Base-by-base conservation (phyloP, 1,284 basidiomycete genomes). In the Apiotrichum siamense region DNA sequence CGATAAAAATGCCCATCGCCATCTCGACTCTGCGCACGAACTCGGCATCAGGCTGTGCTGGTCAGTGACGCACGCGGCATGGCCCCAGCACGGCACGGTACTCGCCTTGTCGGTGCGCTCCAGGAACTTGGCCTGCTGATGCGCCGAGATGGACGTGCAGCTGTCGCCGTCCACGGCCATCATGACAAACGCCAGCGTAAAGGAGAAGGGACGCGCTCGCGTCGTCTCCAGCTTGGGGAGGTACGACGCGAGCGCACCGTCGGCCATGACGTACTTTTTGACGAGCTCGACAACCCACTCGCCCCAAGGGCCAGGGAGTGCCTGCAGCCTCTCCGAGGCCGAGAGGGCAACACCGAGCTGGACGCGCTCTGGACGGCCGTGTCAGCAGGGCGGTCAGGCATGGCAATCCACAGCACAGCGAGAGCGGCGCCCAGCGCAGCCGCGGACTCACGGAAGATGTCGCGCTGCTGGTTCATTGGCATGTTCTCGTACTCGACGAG, bases 391-490 rank as follows among this genome's bases (percentile, higher is more conserved):
- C 15, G 27, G 44, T 53, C 41, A 61, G 48, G 37, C 20, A 17
- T 23, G 18, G 10, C n/a, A n/a, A n/a, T n/a, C n/a, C n/a, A n/a
- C n/a, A n/a, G n/a, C n/a, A n/a, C n/a, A n/a, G n/a, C n/a, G n/a
- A n/a, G n/a, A n/a, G n/a, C n/a, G n/a, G n/a, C n/a, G n/a, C 3
- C 40, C 13, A 18, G 17, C 29, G 26, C 3, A 18, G 9, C 25
- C 15, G 1, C 3, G 38, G 6, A 62, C 69, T 62, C 50, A 73
- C 71, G 72, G 63, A 74, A 74, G 49, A 74, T 66, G 44, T 74
- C 72, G 36, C 72, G 55, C 55, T 72, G 68, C 32, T 62, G 50
- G 17, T 60, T 52, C 48, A 67, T 60, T 7, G 57, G 36, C 25
- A 72, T 52, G 32, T 59, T 50, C 6, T 62, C 51, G 45, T 68